These are phyloP conservation scores for Physcomitrium patens DNA, from an alignment of 225 moss, liverwort and hornwort species.

Conservation along the genomic window DNA sequence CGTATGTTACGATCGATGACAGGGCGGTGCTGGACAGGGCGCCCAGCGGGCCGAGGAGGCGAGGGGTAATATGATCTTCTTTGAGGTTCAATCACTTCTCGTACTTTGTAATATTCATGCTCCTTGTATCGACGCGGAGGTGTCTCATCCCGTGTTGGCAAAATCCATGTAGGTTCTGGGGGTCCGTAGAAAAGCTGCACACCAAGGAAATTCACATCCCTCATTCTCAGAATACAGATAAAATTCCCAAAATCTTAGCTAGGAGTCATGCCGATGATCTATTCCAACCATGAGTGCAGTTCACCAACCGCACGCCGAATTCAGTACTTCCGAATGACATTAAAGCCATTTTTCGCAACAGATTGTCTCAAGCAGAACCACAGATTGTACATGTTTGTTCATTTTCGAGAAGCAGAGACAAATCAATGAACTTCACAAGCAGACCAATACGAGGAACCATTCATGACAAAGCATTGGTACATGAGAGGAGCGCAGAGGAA, in stretches of 20 bases:
- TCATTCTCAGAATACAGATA: neutral
- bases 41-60: slow-evolving; percentile 25
- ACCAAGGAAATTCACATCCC: neutral
- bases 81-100: slow-evolving; percentile 17
- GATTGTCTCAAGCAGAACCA: too few relatives aligned
- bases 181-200: slow-evolving; percentile 47
- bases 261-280: too few relatives aligned
- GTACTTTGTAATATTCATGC: slow-evolving; percentile 28
- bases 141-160: slow-evolving; percentile 31
- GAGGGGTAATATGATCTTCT: slow-evolving; percentile 17
- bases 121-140: slow-evolving; percentile 24
- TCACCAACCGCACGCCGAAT: too few relatives aligned
- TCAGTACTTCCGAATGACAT: too few relatives aligned
- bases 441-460: too few relatives aligned
- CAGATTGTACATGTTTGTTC: too few relatives aligned
- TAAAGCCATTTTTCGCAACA: too few relatives aligned
- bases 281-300: too few relatives aligned
- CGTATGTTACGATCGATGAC: slow-evolving; percentile 15
- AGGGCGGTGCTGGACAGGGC: slow-evolving; percentile 7
- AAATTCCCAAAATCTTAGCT: too few relatives aligned
- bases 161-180: slow-evolving; percentile 35
- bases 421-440: too few relatives aligned
- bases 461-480: neutral
- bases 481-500: too few relatives aligned
- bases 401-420: too few relatives aligned